phyloP scores from a whole-genome alignment of 2,329 filamentous ascomycete genomes.

The Colletotrichum karsti region DNA sequence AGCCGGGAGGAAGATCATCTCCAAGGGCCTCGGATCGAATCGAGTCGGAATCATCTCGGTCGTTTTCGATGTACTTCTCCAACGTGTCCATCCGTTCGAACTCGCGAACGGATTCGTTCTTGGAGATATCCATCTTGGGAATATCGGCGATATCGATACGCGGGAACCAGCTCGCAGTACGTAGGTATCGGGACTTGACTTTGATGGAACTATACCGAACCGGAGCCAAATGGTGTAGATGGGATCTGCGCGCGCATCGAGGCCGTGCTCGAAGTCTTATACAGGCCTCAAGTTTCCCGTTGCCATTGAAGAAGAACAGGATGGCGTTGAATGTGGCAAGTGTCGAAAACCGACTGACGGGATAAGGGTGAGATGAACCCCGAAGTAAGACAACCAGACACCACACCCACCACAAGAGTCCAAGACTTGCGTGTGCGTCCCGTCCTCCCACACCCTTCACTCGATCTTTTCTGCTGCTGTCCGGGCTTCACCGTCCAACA shows the following conservation, averaged over 20 bases:
- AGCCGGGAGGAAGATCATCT: constrained; percentile 44
- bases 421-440: background rate
- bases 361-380: constrained; percentile 16
- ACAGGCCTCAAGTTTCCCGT: background rate
- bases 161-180: constrained; percentile 14
- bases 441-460: background rate
- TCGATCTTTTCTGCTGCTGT: background rate
- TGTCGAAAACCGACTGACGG: background rate
- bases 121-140: constrained; percentile 29
- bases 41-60: constrained; percentile 39
- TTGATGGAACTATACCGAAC: background rate
- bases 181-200: background rate
- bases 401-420: too few relatives aligned
- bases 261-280: constrained; percentile 17
- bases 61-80: constrained; percentile 24
- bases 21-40: constrained; percentile 44
- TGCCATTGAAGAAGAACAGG: background rate
- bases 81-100: background rate
- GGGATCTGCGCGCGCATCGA: background rate
- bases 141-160: background rate
- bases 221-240: background rate
- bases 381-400: background rate
- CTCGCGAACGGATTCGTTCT: constrained; percentile 29
- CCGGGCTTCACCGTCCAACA: background rate
- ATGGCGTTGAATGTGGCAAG: background rate